Evolutionary conservation across 192 early-diverging fungal genomes (phyloP), one percentile per base, ranked within the genome.

Genomic region (Podochytrium sp.): DNA sequence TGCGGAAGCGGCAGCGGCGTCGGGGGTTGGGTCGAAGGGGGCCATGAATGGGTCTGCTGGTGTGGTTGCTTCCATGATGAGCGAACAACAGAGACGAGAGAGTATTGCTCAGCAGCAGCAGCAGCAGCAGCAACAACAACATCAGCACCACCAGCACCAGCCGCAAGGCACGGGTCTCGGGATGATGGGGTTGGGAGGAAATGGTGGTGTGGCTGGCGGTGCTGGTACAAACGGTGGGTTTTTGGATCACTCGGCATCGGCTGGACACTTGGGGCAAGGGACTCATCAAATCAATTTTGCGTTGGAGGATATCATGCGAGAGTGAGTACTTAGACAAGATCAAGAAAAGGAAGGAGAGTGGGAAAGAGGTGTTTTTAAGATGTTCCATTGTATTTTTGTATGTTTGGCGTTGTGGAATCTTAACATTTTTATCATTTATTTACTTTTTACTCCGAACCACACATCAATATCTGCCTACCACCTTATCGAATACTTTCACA

Each of bases 401-500:
- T n/a, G n/a, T n/a, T n/a, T n/a, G n/a, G n/a, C n/a, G n/a, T n/a
- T n/a, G n/a, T n/a, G n/a, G n/a, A n/a, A n/a, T n/a, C n/a, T n/a
- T n/a, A n/a, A n/a, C n/a, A n/a, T n/a, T n/a, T n/a, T n/a, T n/a
- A n/a, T n/a, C n/a, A n/a, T n/a, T 37, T 23, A 25, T 67, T 39
- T 35, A 35, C 16, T 37, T 63, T 38, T 58, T 33, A 20, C 10
- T 33, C 25, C 25, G 12, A 25, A 39, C 30, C 12, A 39, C 6
- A 1, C 32, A 30, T 30, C 68, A 84, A 56, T 79, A 78, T 35
- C 61, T 58, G 14, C 81, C 84, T 57, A 86, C 55, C 23, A 83
- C 66, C n/a, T 76, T 75, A 3, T 79, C 57, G 71, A 86, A 65
- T 0, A 86, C 59, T 56, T 80, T 83, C 72, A 78, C 83, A 41